phyloP scores from a whole-genome alignment of 78 protist genomes.

The Dictyostelium capitatum region DNA sequence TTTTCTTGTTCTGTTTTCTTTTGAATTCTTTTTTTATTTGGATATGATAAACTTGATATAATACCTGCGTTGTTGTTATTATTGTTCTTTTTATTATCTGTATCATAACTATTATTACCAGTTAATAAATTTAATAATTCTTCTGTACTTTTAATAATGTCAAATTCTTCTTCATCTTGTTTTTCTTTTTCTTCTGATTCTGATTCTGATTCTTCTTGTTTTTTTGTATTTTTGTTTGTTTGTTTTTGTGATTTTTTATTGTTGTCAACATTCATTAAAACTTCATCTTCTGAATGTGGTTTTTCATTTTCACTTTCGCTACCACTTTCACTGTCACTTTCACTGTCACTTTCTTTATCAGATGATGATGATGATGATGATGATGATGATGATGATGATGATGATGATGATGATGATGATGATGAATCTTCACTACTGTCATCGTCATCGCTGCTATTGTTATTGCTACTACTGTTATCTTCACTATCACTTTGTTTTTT shows the following conservation, averaged over 20 bases:
- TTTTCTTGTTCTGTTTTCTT: slow-evolving; percentile 37
- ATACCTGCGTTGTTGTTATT: background rate
- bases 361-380: slow-evolving; percentile 3
- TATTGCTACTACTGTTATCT: background rate
- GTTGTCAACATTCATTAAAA: background rate
- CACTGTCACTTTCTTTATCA: background rate
- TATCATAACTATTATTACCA: background rate
- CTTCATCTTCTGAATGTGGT: background rate
- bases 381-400: too few relatives aligned
- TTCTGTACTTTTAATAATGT: slow-evolving; percentile 16
- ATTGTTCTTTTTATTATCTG: background rate
- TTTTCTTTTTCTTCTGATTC: background rate
- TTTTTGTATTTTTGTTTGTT: too few relatives aligned
- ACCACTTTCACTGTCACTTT: background rate
- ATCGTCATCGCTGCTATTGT: background rate
- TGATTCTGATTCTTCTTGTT: background rate
- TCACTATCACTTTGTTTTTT: background rate
- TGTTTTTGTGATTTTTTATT: background rate
- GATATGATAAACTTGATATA: background rate
- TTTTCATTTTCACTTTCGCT: background rate
- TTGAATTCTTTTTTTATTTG: slow-evolving; percentile 12
- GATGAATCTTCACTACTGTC: background rate
- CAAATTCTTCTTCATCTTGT: background rate
- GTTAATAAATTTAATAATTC: background rate
- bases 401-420: too few relatives aligned